phyloP scores from a whole-genome alignment of 345 rosid genomes.

The Rhodamnia argentea region DNA sequence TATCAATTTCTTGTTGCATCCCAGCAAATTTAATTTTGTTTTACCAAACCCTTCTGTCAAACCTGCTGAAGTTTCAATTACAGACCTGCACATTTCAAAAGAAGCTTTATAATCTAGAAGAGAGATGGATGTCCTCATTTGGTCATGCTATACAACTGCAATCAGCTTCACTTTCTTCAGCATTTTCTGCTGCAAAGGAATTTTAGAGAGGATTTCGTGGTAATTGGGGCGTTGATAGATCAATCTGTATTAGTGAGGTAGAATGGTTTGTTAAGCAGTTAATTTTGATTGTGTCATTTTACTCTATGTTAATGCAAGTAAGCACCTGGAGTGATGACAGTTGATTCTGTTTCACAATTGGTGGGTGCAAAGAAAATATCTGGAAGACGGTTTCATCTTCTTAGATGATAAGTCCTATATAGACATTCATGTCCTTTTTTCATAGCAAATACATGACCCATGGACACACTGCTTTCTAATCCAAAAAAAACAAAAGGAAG shows the following conservation, averaged over 20 bases:
- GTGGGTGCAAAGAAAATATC: background rate
- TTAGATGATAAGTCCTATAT: background rate
- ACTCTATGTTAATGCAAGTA: background rate
- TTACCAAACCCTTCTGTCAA: background rate
- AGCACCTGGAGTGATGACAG: background rate
- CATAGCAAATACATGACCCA: background rate
- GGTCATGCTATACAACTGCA: background rate
- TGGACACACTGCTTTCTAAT: background rate
- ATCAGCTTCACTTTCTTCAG: background rate
- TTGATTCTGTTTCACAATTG: background rate
- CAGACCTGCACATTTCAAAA: background rate
- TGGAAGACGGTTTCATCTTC: background rate
- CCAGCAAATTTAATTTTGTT: background rate
- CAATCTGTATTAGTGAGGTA: background rate
- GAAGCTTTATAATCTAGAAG: background rate
- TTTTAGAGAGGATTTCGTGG: background rate
- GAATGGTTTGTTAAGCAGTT: background rate
- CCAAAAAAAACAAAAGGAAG: background rate
- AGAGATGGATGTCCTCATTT: background rate
- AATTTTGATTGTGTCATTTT: background rate
- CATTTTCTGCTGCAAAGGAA: background rate
- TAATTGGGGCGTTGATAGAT: background rate
- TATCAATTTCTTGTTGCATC: background rate
- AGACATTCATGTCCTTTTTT: background rate
- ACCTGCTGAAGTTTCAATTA: background rate